Evolutionary conservation across 805 yeast species (phyloP).

Genomic region (Yarrowia alimentaria): DNA sequence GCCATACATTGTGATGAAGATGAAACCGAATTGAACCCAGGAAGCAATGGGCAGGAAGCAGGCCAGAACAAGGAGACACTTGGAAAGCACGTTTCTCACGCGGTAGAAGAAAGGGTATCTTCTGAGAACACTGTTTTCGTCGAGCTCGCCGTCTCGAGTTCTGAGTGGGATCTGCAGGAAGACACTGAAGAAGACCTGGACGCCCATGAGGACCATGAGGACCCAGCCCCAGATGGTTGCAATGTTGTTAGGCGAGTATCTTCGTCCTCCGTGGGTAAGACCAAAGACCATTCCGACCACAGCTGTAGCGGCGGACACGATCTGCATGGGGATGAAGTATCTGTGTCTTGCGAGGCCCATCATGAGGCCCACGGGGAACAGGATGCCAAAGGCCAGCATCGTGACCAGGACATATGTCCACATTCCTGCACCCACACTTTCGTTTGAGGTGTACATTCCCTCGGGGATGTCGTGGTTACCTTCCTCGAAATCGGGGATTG

Average conservation of each 20-base stretch:
- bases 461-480: conserved; percentile 25
- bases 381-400: conserved; percentile 42
- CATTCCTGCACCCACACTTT: conserved; percentile 29
- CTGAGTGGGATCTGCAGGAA: conserved; percentile 33
- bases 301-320: conserved; percentile 40
- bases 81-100: conserved; percentile 36
- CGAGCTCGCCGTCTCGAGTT: conserved; percentile 20
- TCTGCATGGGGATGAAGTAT: conserved; percentile 43
- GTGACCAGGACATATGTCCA: conserved; percentile 41
- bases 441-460: conserved; percentile 25
- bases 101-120: conserved; percentile 39
- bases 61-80: conserved; percentile 34
- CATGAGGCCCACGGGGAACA: conserved; percentile 45
- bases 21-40: conserved; percentile 77
- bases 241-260: conserved; percentile 39
- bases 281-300: conserved; percentile 43
- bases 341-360: conserved; percentile 42
- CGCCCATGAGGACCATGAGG: conserved; percentile 38
- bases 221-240: conserved; percentile 42
- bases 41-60: conserved; percentile 50
- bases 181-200: conserved; percentile 41
- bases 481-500: conserved; percentile 24
- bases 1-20: conserved; percentile 80
- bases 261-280: conserved; percentile 42
- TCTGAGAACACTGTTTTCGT: conserved; percentile 40